Conservation (phyloP, 495 filamentous ascomycete species). For the Chaetomium tenue region DNA sequence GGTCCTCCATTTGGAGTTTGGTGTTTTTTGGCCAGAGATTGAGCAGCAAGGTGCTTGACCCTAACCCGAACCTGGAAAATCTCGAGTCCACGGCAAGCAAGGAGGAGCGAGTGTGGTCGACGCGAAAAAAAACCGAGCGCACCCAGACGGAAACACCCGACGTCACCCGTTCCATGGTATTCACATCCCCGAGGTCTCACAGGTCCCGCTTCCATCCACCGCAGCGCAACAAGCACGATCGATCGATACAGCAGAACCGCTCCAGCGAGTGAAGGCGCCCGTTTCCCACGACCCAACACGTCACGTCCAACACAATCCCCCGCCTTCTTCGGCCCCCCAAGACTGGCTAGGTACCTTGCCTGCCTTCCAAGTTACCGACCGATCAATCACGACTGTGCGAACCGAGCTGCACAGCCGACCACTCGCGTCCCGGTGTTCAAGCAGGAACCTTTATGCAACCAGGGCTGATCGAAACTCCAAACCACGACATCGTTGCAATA, state of each 20-base stretch:
- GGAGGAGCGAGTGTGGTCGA: background rate
- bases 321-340: background rate
- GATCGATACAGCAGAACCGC: background rate
- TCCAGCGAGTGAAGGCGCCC: background rate
- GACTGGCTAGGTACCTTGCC: too few relatives aligned
- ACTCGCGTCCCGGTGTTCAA: conserved; percentile 35
- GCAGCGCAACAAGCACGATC: background rate
- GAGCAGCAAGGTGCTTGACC: background rate
- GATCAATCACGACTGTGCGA: conserved; percentile 38
- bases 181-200: background rate
- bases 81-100: background rate
- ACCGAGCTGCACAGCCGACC: conserved; percentile 64
- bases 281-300: background rate
- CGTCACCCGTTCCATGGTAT: background rate
- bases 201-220: background rate
- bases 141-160: conserved; percentile 1
- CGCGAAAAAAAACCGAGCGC: conserved; percentile 5
- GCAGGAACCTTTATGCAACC: conserved; percentile 81
- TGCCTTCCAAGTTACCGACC: too few relatives aligned
- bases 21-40: too few relatives aligned
- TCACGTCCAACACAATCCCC: background rate
- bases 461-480: conserved; percentile 64
- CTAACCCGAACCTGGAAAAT: background rate
- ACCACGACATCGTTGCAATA: conserved; percentile 47
- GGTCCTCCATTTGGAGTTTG: too few relatives aligned